These are phyloP conservation scores for Talaromyces wortmannii DNA, from an alignment of 495 filamentous ascomycete species.

Conservation along the genomic window DNA sequence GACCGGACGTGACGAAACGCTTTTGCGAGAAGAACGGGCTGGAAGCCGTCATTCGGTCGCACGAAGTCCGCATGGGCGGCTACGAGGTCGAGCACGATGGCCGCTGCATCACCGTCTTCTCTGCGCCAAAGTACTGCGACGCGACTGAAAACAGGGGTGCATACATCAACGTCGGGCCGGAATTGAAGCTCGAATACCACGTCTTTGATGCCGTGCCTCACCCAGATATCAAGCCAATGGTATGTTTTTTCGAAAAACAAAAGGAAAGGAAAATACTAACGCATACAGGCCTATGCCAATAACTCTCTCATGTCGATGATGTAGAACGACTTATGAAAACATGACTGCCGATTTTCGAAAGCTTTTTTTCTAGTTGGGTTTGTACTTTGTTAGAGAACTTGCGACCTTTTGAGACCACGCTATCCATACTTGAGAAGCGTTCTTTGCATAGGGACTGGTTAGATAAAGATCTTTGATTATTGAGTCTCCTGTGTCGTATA, in stretches of 20 bases:
- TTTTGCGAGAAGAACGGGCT: constrained; percentile 97
- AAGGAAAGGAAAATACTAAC: neutral
- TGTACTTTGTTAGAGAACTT: neutral
- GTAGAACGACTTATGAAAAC: constrained; percentile 13
- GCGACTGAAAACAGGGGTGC: constrained; percentile 96
- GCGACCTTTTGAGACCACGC: neutral
- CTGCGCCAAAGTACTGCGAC: constrained; percentile 95
- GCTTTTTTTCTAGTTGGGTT: too few relatives aligned
- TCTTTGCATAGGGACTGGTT: constrained; percentile 3
- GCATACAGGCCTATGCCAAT: constrained; percentile 68
- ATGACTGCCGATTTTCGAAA: neutral
- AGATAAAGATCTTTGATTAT: neutral
- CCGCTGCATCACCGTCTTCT: constrained; percentile 98
- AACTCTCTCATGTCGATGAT: constrained; percentile 68
- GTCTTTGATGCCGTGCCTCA: constrained; percentile 96
- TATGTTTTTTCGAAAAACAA: too few relatives aligned
- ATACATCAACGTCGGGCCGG: constrained; percentile 93
- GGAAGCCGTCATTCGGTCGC: constrained; percentile 90
- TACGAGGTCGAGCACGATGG: constrained; percentile 98
- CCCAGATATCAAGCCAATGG: constrained; percentile 92
- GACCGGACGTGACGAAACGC: constrained; percentile 90
- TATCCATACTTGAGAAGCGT: neutral
- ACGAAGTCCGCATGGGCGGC: constrained; percentile 96
- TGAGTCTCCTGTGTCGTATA: neutral
- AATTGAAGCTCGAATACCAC: constrained; percentile 83